Evolutionary conservation across 2,329 filamentous ascomycete genomes (phyloP).

Genomic region (Phialophora verrucosa): DNA sequence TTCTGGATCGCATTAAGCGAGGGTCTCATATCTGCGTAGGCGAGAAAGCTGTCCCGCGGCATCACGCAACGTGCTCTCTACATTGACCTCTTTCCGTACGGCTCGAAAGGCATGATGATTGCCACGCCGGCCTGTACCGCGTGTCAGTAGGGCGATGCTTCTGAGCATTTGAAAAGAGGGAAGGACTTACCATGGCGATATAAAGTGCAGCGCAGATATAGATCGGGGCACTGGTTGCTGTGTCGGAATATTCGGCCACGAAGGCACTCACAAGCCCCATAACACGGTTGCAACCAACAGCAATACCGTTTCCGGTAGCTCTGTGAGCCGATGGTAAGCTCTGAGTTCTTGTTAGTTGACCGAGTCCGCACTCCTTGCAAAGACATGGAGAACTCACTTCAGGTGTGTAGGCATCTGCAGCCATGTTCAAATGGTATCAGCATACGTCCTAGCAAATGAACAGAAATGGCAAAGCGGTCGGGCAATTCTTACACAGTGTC

Average conservation of each 20-base stretch:
- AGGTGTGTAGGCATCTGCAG: constrained; percentile 77
- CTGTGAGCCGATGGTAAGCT: constrained; percentile 66
- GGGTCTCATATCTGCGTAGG: constrained; percentile 16
- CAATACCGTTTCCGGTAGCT: constrained; percentile 75
- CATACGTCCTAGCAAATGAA: not conserved
- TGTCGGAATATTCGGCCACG: constrained; percentile 43
- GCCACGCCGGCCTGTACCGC: constrained; percentile 32
- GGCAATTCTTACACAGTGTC: not conserved
- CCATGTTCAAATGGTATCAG: constrained; percentile 41
- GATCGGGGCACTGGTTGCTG: constrained; percentile 45
- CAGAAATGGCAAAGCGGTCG: not conserved
- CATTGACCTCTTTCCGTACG: constrained; percentile 39
- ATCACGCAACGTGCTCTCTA: constrained; percentile 16
- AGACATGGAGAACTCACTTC: constrained; percentile 64
- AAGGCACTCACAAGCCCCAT: constrained; percentile 77
- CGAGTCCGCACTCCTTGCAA: not conserved
- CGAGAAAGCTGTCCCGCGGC: not conserved
- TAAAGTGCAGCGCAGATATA: constrained; percentile 47
- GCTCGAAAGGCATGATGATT: constrained; percentile 38
- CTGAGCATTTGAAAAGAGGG: not conserved
- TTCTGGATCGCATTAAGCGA: constrained; percentile 5
- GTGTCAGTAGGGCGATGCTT: constrained; percentile 8
- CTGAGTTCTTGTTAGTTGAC: constrained; percentile 15
- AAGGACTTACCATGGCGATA: constrained; percentile 44
- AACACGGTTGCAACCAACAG: constrained; percentile 71